Conservation (phyloP, 2,329 filamentous ascomycete species). For the Zymoseptoria ardabiliae region DNA sequence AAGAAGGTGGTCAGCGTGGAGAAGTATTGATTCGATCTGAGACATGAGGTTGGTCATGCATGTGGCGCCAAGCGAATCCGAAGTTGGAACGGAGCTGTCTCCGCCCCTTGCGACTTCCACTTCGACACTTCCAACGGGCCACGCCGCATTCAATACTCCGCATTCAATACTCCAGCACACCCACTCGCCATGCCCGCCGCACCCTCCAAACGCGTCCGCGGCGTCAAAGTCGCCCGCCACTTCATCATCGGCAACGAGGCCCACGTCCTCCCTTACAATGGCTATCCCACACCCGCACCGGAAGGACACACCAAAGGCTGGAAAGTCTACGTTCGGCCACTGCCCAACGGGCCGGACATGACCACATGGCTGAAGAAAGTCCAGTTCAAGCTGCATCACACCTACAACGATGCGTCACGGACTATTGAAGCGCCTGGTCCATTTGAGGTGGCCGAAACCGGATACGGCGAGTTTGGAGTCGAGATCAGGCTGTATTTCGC, state of each 20-base stretch:
- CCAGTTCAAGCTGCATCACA: slow-evolving; percentile 97
- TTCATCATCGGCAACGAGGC: slow-evolving; percentile 45
- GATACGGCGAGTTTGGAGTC: slow-evolving; percentile 97
- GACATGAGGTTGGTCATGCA: not conserved
- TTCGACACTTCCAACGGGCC: not conserved
- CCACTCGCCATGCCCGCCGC: slow-evolving; percentile 27
- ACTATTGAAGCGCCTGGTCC: slow-evolving; percentile 68
- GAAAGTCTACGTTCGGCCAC: slow-evolving; percentile 86
- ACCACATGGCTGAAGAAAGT: slow-evolving; percentile 95
- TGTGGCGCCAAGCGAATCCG: not conserved
- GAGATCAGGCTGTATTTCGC: slow-evolving; percentile 92
- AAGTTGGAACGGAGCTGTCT: not conserved
- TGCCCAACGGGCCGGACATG: slow-evolving; percentile 77
- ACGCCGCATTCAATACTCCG: not conserved
- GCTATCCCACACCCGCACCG: slow-evolving; percentile 69
- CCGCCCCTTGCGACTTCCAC: not conserved
- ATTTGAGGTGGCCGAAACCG: slow-evolving; percentile 84
- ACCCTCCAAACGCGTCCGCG: slow-evolving; percentile 30
- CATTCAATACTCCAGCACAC: not conserved
- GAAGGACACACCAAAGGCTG: slow-evolving; percentile 94
- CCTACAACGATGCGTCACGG: slow-evolving; percentile 83
- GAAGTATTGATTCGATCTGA: not conserved
- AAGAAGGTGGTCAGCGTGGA: not conserved
- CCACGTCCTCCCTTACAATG: slow-evolving; percentile 59
- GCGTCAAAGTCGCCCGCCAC: slow-evolving; percentile 27